Evolutionary conservation across 1,139 yeast species (phyloP).

Genomic region (Yamadazyma sp.): DNA sequence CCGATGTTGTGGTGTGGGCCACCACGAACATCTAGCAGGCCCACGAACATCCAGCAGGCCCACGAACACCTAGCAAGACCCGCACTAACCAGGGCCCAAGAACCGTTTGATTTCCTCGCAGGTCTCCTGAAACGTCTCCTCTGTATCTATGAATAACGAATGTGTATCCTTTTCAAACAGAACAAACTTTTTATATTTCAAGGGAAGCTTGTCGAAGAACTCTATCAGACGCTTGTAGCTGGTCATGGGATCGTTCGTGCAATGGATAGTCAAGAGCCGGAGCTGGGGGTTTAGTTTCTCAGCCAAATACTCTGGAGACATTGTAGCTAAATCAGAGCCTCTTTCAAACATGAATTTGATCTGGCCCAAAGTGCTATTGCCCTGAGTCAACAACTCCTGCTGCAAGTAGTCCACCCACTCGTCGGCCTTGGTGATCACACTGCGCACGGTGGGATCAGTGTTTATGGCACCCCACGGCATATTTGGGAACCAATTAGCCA

Average conservation of each 20-base stretch:
- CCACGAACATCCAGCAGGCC: too few species aligned
- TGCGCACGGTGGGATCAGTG: slow-evolving; percentile 10
- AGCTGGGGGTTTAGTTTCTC: slow-evolving; percentile 10
- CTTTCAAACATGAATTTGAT: slow-evolving; percentile 20
- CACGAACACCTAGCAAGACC: too few species aligned
- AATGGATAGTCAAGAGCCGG: slow-evolving; percentile 18
- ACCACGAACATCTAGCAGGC: not conserved
- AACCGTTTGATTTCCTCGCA: slow-evolving; percentile 14
- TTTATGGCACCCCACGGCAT: slow-evolving; percentile 15
- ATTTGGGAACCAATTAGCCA: slow-evolving; percentile 17
- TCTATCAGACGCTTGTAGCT: slow-evolving; percentile 16
- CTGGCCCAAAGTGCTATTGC: slow-evolving; percentile 20
- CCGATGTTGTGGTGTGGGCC: slow-evolving; percentile 12
- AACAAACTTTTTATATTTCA: slow-evolving; percentile 16
- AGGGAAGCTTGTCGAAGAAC: slow-evolving; percentile 17
- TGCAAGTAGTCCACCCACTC: slow-evolving; percentile 21
- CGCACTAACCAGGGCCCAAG: slow-evolving; percentile 2
- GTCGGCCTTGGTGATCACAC: slow-evolving; percentile 19
- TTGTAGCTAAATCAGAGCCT: slow-evolving; percentile 16
- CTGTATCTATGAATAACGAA: slow-evolving; percentile 23
- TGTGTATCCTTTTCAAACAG: slow-evolving; percentile 18
- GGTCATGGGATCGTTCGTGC: slow-evolving; percentile 19
- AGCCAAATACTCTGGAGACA: slow-evolving; percentile 7
- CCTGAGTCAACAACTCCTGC: slow-evolving; percentile 18
- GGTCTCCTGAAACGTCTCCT: slow-evolving; percentile 17